These are phyloP conservation scores for Penicillium brevicompactum DNA, from an alignment of 2,329 filamentous ascomycete genomes.

Conservation along the genomic window DNA sequence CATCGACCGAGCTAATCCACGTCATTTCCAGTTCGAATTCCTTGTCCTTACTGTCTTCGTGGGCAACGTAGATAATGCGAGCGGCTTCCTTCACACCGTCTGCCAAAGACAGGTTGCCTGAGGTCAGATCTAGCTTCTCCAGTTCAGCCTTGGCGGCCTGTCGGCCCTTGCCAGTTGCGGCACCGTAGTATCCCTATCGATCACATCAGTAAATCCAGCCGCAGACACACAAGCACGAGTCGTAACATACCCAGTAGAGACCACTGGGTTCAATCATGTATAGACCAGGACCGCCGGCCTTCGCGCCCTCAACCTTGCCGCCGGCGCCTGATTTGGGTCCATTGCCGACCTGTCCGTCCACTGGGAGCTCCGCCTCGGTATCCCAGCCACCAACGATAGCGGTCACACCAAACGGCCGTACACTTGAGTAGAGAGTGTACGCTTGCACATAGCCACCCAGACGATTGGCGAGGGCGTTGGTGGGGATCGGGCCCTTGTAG, in stretches of 20 bases:
- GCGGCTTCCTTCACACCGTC: conserved; percentile 96
- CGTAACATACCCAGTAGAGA: conserved; percentile 74
- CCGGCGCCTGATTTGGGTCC: conserved; percentile 80
- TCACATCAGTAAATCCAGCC: conserved; percentile 23
- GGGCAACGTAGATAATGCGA: conserved; percentile 93
- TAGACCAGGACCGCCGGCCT: conserved; percentile 84
- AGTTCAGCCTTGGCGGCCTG: conserved; percentile 97
- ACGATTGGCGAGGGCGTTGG: conserved; percentile 82
- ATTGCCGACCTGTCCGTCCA: conserved; percentile 86
- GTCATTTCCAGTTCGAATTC: conserved; percentile 99
- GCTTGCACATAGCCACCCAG: conserved; percentile 96
- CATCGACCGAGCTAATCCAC: conserved; percentile 84
- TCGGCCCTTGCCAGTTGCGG: conserved; percentile 93
- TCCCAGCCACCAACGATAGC: conserved; percentile 94
- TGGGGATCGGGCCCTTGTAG: conserved; percentile 94
- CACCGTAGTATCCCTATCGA: conserved; percentile 84
- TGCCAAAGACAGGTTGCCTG: conserved; percentile 73
- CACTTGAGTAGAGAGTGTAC: conserved; percentile 95
- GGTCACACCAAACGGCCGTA: conserved; percentile 94
- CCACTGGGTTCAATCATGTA: conserved; percentile 99
- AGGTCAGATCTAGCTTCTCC: conserved; percentile 90
- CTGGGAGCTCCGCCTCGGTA: conserved; percentile 78
- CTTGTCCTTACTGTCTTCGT: conserved; percentile 99
- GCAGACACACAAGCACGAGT: background rate
- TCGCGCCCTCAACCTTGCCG: conserved; percentile 75